Base-by-base conservation (phyloP, 495 filamentous ascomycete species). In the Staphylotrichum longicolle region DNA sequence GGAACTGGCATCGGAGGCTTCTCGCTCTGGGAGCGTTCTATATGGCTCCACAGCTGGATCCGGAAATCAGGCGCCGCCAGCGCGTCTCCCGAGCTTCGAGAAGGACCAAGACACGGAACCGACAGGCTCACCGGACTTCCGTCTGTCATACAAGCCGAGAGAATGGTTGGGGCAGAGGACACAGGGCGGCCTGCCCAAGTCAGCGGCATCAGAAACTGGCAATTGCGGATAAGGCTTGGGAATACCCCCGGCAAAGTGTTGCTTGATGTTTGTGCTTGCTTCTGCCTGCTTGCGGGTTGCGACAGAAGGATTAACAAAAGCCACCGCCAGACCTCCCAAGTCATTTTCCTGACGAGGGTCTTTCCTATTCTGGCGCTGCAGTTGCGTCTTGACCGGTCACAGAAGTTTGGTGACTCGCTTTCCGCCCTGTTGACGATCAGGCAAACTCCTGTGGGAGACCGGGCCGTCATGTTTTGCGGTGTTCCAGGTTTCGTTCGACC, bases 61-160 rank as follows among this genome's bases (percentile, higher is more conserved):
- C 6, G 10, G 14, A 27, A 27, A 27, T 27, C 45, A 15, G 27
- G 15, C 35, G 42, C 32, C 2, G n/a, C 35, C n/a, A 55, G 27
- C 51, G 27, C 50, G 56, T 56, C 56, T 56, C 39, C 62, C 57
- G 57, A 57, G 39, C 55, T 66, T 66, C 64, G 61, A 63, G 60
- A 66, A 66, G 57, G 42, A 45, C 54, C 15, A 44, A 58, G 15
- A 40, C 33, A 14, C 27, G 42, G 34, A 20, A 59, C 20, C 47
- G 49, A 55, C 56, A 57, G 32, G 57, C 57, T 63, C 37, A 53
- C 41, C 63, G 63, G 66, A 66, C 54, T 59, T 66, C 63, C 66
- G 63, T 56, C 42, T 60, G 60, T 65, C 12, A 40, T 60, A 68
- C 60, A 56, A 59, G 41, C 49, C 15, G 27, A 33, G 15, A 49